A percentile compares a stretch with the other conserved stretches of the same genome.
Evolutionary conservation across 2,329 filamentous ascomycete species (phyloP).

Genomic region (Trichoderma guizhouense): DNA sequence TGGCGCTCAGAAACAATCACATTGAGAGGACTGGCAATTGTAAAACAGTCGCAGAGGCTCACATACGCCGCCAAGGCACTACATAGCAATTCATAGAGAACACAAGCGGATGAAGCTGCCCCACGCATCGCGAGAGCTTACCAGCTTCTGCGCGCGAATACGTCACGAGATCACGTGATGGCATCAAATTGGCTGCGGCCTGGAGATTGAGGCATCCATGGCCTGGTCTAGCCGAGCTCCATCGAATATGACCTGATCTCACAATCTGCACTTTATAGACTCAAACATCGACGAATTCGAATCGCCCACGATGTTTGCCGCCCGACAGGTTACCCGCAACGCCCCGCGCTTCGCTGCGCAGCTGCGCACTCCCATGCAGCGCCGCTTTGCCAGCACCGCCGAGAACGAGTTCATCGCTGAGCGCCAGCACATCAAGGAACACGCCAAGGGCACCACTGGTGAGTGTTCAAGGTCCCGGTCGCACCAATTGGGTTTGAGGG

Average conservation of each 20-base stretch:
- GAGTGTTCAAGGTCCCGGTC: constrained; percentile 37
- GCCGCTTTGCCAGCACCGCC: constrained; percentile 68
- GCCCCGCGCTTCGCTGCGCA: constrained; percentile 61
- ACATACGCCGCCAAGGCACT: background rate
- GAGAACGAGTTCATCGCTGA: constrained; percentile 95
- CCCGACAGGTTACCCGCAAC: constrained; percentile 59
- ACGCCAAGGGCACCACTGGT: constrained; percentile 83
- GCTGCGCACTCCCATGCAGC: constrained; percentile 60
- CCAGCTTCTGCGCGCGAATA: constrained; percentile 20
- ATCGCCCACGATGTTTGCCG: constrained; percentile 56
- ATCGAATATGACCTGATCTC: constrained; percentile 33
- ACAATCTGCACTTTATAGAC: constrained; percentile 29
- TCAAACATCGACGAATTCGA: constrained; percentile 24
- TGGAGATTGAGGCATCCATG: constrained; percentile 32
- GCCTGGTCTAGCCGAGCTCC: constrained; percentile 34
- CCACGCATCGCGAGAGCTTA: background rate
- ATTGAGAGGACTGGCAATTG: background rate
- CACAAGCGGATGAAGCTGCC: background rate
- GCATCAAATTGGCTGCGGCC: constrained; percentile 21
- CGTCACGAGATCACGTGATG: constrained; percentile 32
- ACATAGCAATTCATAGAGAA: background rate
- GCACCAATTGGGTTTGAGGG: background rate
- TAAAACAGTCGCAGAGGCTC: background rate
- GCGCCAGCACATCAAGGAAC: constrained; percentile 83
- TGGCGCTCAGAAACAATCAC: background rate